Evolutionary conservation across 2,329 filamentous ascomycete species (phyloP).

Genomic region (Fusarium goolgardi): DNA sequence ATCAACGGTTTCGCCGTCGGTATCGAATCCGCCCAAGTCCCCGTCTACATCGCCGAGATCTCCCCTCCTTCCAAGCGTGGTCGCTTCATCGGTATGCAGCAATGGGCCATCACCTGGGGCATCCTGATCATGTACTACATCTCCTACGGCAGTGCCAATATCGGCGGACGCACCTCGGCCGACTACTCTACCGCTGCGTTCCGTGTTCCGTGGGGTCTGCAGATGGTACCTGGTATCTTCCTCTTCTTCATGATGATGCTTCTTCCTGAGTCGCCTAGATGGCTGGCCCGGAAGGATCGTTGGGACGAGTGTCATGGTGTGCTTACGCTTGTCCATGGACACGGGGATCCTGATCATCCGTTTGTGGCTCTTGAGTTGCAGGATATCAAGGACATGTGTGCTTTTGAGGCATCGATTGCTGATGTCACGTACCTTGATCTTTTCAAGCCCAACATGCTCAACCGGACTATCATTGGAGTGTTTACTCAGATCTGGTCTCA

Average conservation of each 20-base stretch:
- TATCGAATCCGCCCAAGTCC: slow-evolving; percentile 74
- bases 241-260: slow-evolving; percentile 70
- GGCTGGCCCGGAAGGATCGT: slow-evolving; percentile 74
- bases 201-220: slow-evolving; percentile 71
- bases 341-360: slow-evolving; percentile 71
- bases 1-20: slow-evolving; percentile 74
- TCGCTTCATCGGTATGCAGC: slow-evolving; percentile 65
- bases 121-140: slow-evolving; percentile 76
- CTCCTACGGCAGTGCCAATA: slow-evolving; percentile 73
- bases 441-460: slow-evolving; percentile 73
- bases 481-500: slow-evolving; percentile 69
- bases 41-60: slow-evolving; percentile 78
- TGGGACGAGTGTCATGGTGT: slow-evolving; percentile 68
- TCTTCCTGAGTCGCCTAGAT: slow-evolving; percentile 67
- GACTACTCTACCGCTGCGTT: slow-evolving; percentile 67
- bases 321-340: slow-evolving; percentile 69
- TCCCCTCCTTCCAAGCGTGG: slow-evolving; percentile 63
- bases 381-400: slow-evolving; percentile 78
- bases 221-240: slow-evolving; percentile 67
- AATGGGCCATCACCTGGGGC: slow-evolving; percentile 78
- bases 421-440: slow-evolving; percentile 79
- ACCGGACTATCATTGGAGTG: slow-evolving; percentile 63
- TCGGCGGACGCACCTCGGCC: slow-evolving; percentile 56
- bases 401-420: slow-evolving; percentile 76
- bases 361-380: slow-evolving; percentile 76